Evolutionary conservation across 2,329 filamentous ascomycete species (phyloP), one percentile per base, ranked within the genome.

Genomic region (Colletotrichum noveboracense): DNA sequence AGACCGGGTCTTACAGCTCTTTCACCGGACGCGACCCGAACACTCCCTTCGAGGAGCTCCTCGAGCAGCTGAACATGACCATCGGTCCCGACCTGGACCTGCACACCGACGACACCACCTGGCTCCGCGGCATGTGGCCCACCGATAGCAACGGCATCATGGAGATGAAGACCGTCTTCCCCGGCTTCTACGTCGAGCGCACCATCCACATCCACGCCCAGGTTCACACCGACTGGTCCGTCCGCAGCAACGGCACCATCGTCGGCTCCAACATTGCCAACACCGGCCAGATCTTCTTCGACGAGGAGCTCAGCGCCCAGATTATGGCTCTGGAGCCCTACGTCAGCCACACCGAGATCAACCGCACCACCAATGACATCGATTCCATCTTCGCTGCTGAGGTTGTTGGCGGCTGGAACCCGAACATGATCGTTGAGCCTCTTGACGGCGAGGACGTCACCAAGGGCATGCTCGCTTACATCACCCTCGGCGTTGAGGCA

Each of bases 241-340:
- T 74, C 71, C 71, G 71, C 66, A 74, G 71, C 71, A 74, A 74
- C 71, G 71, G 66, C 43, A 74, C 71, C 30, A 30, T 74, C 32
- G 71, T 70, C 71, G 71, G 64, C n/a, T 77, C 73, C 56, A 80
- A 82, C 1, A 81, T 80, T 43, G 82, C 82, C 38, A 91, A 48
- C 70, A 72, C 64, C 26, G 73, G 69, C 16, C 73, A 75, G 43
- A 34, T 71, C 38, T 75, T 75, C 64, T 75, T 75, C 43, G 73
- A 73, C 24, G 66, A 75, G 55, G 30, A 61, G 18, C 61, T 75
- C 4, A 72, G 62, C 69, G 55, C 36, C 28, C 52, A 72, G 69
- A 90, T 93, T 68, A 89, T 91, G 74, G 79, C 82, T 13, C 83
- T 84, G 0, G 79, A 82, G 3, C 90, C 91, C 1, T 90, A 91